Conservation (phyloP, 176 grass and related monocot species). For the Raddia guianensis region DNA sequence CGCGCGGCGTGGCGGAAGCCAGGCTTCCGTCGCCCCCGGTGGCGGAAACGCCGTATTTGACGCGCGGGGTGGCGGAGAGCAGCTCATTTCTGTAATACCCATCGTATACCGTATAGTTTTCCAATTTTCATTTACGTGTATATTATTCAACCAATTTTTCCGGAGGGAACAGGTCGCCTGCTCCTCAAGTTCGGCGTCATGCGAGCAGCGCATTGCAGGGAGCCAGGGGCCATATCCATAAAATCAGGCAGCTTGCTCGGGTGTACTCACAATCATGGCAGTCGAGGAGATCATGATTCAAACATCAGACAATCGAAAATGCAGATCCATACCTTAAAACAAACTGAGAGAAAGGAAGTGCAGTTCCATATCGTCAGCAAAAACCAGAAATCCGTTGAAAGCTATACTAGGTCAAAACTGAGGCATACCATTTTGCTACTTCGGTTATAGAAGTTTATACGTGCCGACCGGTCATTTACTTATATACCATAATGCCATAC, state of each 20-base stretch:
- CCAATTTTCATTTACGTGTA: too few relatives aligned
- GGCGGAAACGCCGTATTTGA: too few relatives aligned
- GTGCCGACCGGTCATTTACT: too few relatives aligned
- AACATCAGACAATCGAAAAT: slow-evolving; percentile 43
- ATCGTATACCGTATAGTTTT: too few relatives aligned
- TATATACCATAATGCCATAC: too few relatives aligned
- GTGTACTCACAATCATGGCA: slow-evolving; percentile 33
- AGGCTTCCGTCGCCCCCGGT: too few relatives aligned
- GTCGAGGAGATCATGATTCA: slow-evolving; percentile 35
- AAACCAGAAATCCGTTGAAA: slow-evolving; percentile 27
- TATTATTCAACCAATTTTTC: too few relatives aligned
- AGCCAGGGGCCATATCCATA: slow-evolving; percentile 37
- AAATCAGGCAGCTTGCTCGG: slow-evolving; percentile 23
- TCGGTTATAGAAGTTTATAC: too few relatives aligned
- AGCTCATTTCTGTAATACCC: too few relatives aligned
- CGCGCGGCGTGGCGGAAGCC: too few relatives aligned
- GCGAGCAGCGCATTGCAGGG: background rate
- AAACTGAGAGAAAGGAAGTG: background rate
- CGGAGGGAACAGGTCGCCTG: slow-evolving; percentile 1
- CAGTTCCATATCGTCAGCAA: slow-evolving; percentile 31
- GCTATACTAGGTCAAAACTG: slow-evolving; percentile 15
- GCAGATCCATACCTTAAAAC: background rate
- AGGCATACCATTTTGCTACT: too few relatives aligned
- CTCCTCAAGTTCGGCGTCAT: slow-evolving; percentile 22
- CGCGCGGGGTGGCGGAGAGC: too few relatives aligned